Evolutionary conservation across 2,329 filamentous ascomycete genomes (phyloP).

Genomic region (Pseudogymnoascus verrucosus): DNA sequence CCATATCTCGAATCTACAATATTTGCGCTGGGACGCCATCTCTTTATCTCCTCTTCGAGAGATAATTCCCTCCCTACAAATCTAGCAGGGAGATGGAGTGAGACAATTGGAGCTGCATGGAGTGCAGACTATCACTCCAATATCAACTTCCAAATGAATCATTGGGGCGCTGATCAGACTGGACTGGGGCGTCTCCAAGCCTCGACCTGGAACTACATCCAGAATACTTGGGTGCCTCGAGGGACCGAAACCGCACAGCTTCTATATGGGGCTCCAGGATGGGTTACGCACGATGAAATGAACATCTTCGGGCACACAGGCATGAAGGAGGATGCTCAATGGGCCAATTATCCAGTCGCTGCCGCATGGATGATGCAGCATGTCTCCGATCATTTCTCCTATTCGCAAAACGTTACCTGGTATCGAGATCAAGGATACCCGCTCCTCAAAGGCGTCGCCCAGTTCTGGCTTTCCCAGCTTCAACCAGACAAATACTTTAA

Average conservation of each 20-base stretch:
- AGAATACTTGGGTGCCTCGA: slow-evolving; percentile 44
- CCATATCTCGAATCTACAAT: slow-evolving; percentile 45
- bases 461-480: slow-evolving; percentile 49
- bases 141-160: slow-evolving; percentile 56
- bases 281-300: slow-evolving; percentile 35
- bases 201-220: slow-evolving; percentile 45
- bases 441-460: slow-evolving; percentile 42
- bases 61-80: slow-evolving; percentile 45
- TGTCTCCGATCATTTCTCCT: slow-evolving; percentile 49
- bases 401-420: slow-evolving; percentile 41
- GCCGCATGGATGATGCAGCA: slow-evolving; percentile 54
- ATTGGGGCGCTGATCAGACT: slow-evolving; percentile 48
- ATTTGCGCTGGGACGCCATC: slow-evolving; percentile 45
- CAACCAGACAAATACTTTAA: slow-evolving; percentile 41
- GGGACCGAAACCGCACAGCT: slow-evolving; percentile 44
- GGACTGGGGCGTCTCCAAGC: slow-evolving; percentile 39
- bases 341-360: slow-evolving; percentile 36
- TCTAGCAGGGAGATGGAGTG: slow-evolving; percentile 48
- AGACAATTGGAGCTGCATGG: slow-evolving; percentile 39
- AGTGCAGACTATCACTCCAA: slow-evolving; percentile 49
- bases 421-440: slow-evolving; percentile 41
- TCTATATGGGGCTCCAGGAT: slow-evolving; percentile 47
- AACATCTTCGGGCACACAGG: slow-evolving; percentile 52
- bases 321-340: slow-evolving; percentile 37
- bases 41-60: slow-evolving; percentile 47